Evolutionary conservation across 2,329 filamentous ascomycete species (phyloP), one percentile per base, ranked within the genome.

Genomic region (Stachybotrys chartarum): DNA sequence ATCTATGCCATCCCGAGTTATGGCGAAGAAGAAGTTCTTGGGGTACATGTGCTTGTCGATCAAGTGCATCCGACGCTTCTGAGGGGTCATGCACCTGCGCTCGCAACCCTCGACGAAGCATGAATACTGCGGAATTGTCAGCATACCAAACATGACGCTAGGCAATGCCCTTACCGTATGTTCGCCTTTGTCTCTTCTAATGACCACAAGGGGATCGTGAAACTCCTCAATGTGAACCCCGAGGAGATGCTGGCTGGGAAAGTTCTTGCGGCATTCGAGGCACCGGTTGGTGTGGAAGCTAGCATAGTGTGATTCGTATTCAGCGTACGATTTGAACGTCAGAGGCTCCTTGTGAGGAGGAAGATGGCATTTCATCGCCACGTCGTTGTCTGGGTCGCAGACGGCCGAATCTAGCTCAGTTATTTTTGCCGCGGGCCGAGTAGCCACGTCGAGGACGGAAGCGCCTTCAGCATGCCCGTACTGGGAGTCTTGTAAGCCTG

Each of bases 21-120:
- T 83, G 52, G 85, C 84, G 64, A 95, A 96, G 71, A 95, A 93
- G 72, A 91, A 96, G 64, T 90, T 88, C 67, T 83, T 85, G 11
- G 92, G 93, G 67, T 94, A 99, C 73, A 87, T 81, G 71, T 99
- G 94, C 74, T 96, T 97, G 76, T 96, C 92, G 61, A 96, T 90
- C 61, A 96, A 78, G 75, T 99, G 93, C 68, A 90, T 83, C 39
- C 90, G 82, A 49, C 94, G 83, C 72, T 96, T 97, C 65, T 90
- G 85, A 32, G 88, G 85, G 5, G 89, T 91, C 55, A 83, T 84
- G 73, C 92, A 97, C 68, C 91, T 86, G 61, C 88, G 83, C 57
- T 94, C 90, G 70, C 94, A 99, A 51, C 81, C 86, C 66, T 96
- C 88, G 7, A 97, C 85, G 65, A 97, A 95, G 73, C 94, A 99